Percentiles rank a stretch among this genome's conserved stretches.
These are phyloP conservation scores for Penicillium crustosum DNA, from an alignment of 2,329 filamentous ascomycete species.

Conservation along the genomic window DNA sequence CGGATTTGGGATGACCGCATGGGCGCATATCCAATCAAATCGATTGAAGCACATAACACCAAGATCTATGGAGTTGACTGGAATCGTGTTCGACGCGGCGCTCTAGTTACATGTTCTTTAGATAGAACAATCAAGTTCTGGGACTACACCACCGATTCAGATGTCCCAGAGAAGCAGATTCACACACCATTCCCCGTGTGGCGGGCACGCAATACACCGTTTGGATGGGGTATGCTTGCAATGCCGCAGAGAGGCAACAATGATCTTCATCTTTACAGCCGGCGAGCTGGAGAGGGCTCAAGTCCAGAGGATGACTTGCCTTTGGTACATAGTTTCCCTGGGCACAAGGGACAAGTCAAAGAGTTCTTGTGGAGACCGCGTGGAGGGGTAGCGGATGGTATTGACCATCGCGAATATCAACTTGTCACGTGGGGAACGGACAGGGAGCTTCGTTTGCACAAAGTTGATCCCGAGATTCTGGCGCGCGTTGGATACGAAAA, in stretches of 20 bases:
- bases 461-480: constrained; percentile 64
- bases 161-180: constrained; percentile 73
- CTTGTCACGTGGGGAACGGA: constrained; percentile 91
- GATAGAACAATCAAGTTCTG: constrained; percentile 93
- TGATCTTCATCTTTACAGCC: constrained; percentile 80
- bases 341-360: constrained; percentile 68
- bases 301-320: constrained; percentile 39
- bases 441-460: constrained; percentile 75
- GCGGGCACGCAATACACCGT: constrained; percentile 87
- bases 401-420: constrained; percentile 86
- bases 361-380: constrained; percentile 88
- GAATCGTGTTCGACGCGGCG: constrained; percentile 73
- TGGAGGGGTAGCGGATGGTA: constrained; percentile 65
- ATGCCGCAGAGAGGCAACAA: constrained; percentile 91
- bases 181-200: constrained; percentile 83
- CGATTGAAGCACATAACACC: constrained; percentile 82
- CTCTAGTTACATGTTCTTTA: constrained; percentile 81
- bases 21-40: constrained; percentile 73
- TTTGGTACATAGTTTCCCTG: constrained; percentile 54
- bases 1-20: constrained; percentile 89
- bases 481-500: constrained; percentile 71
- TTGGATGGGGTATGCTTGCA: constrained; percentile 78
- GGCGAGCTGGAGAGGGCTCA: constrained; percentile 48
- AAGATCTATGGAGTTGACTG: constrained; percentile 97
- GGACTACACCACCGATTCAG: constrained; percentile 68